Conservation (phyloP, 2,329 filamentous ascomycete genomes). For the Sphaerostilbella broomeana region DNA sequence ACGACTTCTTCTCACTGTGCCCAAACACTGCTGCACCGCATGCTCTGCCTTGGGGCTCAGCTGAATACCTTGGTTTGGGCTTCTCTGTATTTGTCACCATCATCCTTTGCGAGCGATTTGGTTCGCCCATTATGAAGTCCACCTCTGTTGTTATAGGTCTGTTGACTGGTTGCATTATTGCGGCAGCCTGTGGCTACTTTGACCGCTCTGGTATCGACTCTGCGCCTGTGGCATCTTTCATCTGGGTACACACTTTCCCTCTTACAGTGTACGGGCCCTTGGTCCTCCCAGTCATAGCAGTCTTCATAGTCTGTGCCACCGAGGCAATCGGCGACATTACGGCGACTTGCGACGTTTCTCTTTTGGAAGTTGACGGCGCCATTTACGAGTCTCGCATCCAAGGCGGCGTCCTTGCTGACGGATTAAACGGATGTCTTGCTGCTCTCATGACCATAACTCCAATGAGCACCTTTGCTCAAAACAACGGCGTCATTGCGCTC, state of each 20-base stretch:
- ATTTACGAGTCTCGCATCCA: constrained; percentile 72
- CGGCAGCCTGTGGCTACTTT: constrained; percentile 72
- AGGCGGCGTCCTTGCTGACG: constrained; percentile 72
- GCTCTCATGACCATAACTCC: constrained; percentile 74
- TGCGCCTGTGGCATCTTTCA: constrained; percentile 65
- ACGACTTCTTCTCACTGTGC: constrained; percentile 53
- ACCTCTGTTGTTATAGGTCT: constrained; percentile 70
- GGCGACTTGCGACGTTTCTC: constrained; percentile 73
- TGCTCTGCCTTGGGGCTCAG: constrained; percentile 68
- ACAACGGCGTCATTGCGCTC: constrained; percentile 77
- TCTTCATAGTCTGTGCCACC: constrained; percentile 68
- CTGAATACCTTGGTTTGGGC: constrained; percentile 71
- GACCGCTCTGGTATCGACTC: constrained; percentile 63
- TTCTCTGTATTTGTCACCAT: constrained; percentile 77
- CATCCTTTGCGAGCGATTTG: constrained; percentile 73
- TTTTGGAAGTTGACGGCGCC: constrained; percentile 64
- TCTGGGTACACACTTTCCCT: constrained; percentile 74
- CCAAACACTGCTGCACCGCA: constrained; percentile 62
- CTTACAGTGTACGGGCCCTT: constrained; percentile 66
- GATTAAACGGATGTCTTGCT: constrained; percentile 66
- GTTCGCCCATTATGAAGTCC: constrained; percentile 78
- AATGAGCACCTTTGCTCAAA: constrained; percentile 75
- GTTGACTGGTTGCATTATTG: constrained; percentile 70
- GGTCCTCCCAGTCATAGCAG: constrained; percentile 62
- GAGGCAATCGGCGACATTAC: constrained; percentile 77